Conservation (phyloP, 345 rosid genomes). For the Hibiscus trionum region DNA sequence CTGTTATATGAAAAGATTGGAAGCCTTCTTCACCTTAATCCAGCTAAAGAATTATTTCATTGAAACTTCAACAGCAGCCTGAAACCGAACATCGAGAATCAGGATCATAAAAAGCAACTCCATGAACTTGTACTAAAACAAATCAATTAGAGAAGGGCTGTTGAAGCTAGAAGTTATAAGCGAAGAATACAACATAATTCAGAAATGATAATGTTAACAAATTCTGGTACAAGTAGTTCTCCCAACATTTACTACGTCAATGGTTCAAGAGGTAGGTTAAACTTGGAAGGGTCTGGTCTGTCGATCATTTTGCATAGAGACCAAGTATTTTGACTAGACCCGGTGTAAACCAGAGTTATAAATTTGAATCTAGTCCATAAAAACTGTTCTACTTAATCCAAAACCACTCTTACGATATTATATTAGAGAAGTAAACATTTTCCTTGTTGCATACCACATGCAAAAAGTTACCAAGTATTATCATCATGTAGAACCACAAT, state of each 20-base stretch:
- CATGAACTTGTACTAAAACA: neutral
- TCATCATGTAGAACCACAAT: neutral
- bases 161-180: neutral
- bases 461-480: neutral
- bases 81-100: neutral
- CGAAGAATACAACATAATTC: neutral
- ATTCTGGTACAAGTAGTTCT: neutral
- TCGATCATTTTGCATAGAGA: neutral
- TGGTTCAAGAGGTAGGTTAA: neutral
- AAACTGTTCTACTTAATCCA: neutral
- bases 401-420: neutral
- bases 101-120: neutral
- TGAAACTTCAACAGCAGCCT: slow-evolving; percentile 14
- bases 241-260: neutral
- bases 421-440: neutral
- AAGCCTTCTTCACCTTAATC: slow-evolving; percentile 11
- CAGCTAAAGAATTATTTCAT: slow-evolving; percentile 12
- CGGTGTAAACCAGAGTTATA: neutral
- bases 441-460: neutral
- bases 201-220: neutral
- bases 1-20: slow-evolving; percentile 9
- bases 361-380: neutral
- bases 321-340: neutral
- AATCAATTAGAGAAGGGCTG: neutral
- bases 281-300: neutral